phyloP scores from a whole-genome alignment of 768 basidiomycete species.

The Punctularia strigosozonata region DNA sequence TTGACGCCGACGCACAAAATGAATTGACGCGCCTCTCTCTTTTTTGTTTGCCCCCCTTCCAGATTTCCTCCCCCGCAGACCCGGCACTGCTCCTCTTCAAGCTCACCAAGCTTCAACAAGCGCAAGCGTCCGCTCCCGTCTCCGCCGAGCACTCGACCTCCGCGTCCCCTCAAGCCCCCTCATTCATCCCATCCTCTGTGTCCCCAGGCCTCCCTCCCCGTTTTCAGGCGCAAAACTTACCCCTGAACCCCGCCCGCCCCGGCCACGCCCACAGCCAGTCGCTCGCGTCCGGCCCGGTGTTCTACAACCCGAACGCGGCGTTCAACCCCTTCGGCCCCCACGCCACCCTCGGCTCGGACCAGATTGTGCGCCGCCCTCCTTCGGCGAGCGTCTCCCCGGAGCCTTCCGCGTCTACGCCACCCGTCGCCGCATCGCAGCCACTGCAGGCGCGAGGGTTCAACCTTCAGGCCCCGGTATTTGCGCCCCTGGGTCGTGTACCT shows the following conservation, averaged over 20 bases:
- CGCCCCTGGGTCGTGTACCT: constrained; percentile 42
- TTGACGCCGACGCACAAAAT: no score
- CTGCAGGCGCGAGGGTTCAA: no score
- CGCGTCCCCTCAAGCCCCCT: constrained; percentile 52
- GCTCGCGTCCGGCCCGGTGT: constrained; percentile 36
- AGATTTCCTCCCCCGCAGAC: constrained; percentile 90
- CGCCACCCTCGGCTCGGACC: constrained; percentile 41
- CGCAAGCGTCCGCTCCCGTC: constrained; percentile 40
- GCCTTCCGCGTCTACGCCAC: no score
- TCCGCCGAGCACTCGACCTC: constrained; percentile 42
- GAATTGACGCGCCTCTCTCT: no score
- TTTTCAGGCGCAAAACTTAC: no score
- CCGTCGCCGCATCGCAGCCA: no score
- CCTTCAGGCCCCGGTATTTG: constrained; percentile 26
- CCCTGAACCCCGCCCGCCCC: no score
- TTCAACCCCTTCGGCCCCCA: constrained; percentile 59
- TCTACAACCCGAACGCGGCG: constrained; percentile 24
- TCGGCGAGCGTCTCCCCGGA: constrained; percentile 14
- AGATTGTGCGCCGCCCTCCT: constrained; percentile 14
- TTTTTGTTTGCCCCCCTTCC: no score
- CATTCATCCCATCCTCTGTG: constrained; percentile 43
- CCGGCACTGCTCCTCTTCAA: constrained; percentile 74
- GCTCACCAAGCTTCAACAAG: constrained; percentile 72
- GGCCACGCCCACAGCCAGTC: constrained; percentile 70
- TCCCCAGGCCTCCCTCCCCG: constrained; percentile 21